Evolutionary conservation across 371 early-diverging fungal species (phyloP), one percentile per base, ranked within the genome.

Genomic region (Synchytrium microbalum): DNA sequence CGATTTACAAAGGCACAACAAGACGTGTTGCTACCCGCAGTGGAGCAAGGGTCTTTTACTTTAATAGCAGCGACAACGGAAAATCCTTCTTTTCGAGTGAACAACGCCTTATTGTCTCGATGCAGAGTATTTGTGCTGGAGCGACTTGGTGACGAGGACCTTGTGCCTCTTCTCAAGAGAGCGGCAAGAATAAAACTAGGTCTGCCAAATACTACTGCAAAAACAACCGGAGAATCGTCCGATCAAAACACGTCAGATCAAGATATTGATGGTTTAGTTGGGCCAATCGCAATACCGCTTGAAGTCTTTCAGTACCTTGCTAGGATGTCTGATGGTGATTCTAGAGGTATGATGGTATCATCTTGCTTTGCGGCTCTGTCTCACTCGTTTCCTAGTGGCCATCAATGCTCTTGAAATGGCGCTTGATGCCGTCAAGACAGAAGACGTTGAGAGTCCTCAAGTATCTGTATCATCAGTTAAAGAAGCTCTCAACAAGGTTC

Each of bases 41-140:
- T 93, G 1, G 94, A 93, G 71, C 80, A 16, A 14, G 19, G 14
- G 38, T 19, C 26, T 16, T 16, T 26, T 16, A 82, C 82, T 24
- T 69, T 92, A 8, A 85, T 93, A 30, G 92, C 90, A 3, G 92
- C 92, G 0, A 93, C 92, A 0, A 93, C 93, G 1, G 94, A 93
- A 63, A 93, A 93, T 64, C 94, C 94, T 1, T 90, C 90, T 14
- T 93, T 93, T 68, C 80, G 88, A 51, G 78, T 93, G 54, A 92
- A 90, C 66, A 78, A 81, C 29, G 92, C 94, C 0, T 69, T 93
- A 31, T 76, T 93, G 0, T 88, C 88, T 30, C 77, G 94, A 31
- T 92, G 91, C 68, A 74, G 87, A 38, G 88, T 91, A 2, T 83
- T 92, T 69, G 82, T 83, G 3, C 78, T 93, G 2, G 73, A 86